Evolutionary conservation across 345 rosid genomes (phyloP).

Genomic region (Arabis hirsuta): DNA sequence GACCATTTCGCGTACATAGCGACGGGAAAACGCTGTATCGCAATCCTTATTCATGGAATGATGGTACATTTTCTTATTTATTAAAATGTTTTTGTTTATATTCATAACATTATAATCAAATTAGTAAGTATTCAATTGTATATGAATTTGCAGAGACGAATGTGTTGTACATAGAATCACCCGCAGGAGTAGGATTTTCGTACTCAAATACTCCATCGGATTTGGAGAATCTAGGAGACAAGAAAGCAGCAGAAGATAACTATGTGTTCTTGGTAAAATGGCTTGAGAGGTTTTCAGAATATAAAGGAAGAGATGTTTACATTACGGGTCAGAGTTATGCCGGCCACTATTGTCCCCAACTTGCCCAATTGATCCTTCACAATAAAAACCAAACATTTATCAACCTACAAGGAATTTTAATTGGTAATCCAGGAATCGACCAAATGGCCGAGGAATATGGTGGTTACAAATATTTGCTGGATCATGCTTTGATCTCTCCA

Average conservation of each 20-base stretch:
- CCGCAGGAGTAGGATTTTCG: constrained; percentile 61
- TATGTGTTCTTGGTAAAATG: constrained; percentile 63
- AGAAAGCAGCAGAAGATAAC: constrained; percentile 58
- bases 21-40: constrained; percentile 56
- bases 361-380: constrained; percentile 63
- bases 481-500: constrained; percentile 69
- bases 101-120: background rate
- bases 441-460: constrained; percentile 26
- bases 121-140: background rate
- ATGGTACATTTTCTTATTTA: constrained; percentile 36
- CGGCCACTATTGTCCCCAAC: constrained; percentile 78
- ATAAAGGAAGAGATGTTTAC: constrained; percentile 51
- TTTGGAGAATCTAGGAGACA: constrained; percentile 47
- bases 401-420: constrained; percentile 65
- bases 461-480: constrained; percentile 46
- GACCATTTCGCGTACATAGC: constrained; percentile 65
- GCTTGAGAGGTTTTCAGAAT: constrained; percentile 71
- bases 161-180: constrained; percentile 55
- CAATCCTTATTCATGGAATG: constrained; percentile 63
- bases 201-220: constrained; percentile 52
- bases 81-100: background rate
- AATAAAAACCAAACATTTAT: constrained; percentile 58
- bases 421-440: constrained; percentile 26
- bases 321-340: constrained; percentile 86
- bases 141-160: constrained; percentile 48